Percentiles rank a stretch among this genome's conserved stretches.
Evolutionary conservation across 257 asterid genomes (phyloP).

Genomic region (Mentha longifolia): DNA sequence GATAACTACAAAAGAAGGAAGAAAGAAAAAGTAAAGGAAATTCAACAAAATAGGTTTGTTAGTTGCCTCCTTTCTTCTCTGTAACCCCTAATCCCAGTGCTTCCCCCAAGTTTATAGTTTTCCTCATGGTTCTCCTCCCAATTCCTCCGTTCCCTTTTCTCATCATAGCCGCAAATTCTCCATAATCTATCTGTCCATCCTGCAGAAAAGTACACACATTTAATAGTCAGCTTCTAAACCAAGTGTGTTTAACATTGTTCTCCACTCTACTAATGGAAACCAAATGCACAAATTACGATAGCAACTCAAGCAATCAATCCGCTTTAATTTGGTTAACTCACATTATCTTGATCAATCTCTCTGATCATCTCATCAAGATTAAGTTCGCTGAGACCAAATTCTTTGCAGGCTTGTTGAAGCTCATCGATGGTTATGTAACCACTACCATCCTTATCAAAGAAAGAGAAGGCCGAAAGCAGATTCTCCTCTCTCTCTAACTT

Average conservation of each 20-base stretch:
- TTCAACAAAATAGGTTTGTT: conserved; percentile 27
- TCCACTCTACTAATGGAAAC: not conserved
- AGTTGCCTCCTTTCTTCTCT: conserved; percentile 29
- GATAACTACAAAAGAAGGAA: not conserved
- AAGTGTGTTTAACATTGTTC: not conserved
- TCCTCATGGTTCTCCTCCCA: conserved; percentile 67
- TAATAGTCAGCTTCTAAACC: not conserved
- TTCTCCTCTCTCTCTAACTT: conserved; percentile 93
- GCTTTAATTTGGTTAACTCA: conserved; percentile 34
- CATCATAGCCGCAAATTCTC: conserved; percentile 68
- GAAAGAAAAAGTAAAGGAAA: not conserved
- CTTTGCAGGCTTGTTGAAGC: conserved; percentile 95
- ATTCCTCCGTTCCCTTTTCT: conserved; percentile 61
- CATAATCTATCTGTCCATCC: conserved; percentile 69
- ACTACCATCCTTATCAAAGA: conserved; percentile 91
- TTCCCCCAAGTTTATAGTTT: conserved; percentile 57
- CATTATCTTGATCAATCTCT: conserved; percentile 91
- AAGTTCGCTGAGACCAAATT: conserved; percentile 81
- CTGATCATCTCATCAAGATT: conserved; percentile 88
- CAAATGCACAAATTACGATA: not conserved
- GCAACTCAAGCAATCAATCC: no score
- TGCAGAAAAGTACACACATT: conserved; percentile 27
- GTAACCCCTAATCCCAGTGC: conserved; percentile 48
- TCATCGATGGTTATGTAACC: conserved; percentile 94
- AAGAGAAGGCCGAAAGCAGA: conserved; percentile 80